phyloP scores from a whole-genome alignment of 2,329 filamentous ascomycete species.

The Apiospora arundinis region DNA sequence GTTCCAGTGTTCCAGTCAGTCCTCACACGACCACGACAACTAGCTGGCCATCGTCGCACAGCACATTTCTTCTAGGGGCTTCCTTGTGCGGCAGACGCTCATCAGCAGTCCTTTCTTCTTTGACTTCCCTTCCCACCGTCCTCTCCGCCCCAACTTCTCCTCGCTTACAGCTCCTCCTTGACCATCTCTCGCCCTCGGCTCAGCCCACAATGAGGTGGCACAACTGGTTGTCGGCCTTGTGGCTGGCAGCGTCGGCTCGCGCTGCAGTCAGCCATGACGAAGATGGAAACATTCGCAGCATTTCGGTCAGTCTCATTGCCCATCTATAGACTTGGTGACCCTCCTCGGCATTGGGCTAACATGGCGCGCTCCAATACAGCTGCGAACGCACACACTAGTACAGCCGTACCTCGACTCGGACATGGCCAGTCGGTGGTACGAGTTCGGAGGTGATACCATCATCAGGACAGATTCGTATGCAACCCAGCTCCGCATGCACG shows the following conservation, averaged over 20 bases:
- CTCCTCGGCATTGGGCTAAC: neutral
- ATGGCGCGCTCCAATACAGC: conserved; percentile 52
- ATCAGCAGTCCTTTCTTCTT: conserved; percentile 5
- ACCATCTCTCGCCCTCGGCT: conserved; percentile 21
- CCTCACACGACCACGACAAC: conserved; percentile 16
- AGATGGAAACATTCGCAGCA: conserved; percentile 63
- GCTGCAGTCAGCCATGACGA: conserved; percentile 52
- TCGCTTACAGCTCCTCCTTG: neutral
- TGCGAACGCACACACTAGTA: conserved; percentile 84
- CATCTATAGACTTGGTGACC: neutral
- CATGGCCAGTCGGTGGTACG: conserved; percentile 98
- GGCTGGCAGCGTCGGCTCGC: conserved; percentile 46
- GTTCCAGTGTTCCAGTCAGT: neutral
- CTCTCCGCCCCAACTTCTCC: neutral
- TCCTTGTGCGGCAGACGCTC: conserved; percentile 12
- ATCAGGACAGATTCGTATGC: conserved; percentile 73
- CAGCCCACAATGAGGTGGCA: conserved; percentile 38
- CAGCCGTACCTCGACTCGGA: conserved; percentile 98
- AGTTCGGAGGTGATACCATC: conserved; percentile 96
- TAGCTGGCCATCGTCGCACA: conserved; percentile 19
- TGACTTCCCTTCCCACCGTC: neutral
- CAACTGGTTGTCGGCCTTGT: conserved; percentile 40
- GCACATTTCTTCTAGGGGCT: conserved; percentile 15
- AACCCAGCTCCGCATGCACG: conserved; percentile 22
- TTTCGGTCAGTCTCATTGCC: conserved; percentile 59